Evolutionary conservation across 306 rosid genomes (phyloP).

Genomic region (Pyrus communis): DNA sequence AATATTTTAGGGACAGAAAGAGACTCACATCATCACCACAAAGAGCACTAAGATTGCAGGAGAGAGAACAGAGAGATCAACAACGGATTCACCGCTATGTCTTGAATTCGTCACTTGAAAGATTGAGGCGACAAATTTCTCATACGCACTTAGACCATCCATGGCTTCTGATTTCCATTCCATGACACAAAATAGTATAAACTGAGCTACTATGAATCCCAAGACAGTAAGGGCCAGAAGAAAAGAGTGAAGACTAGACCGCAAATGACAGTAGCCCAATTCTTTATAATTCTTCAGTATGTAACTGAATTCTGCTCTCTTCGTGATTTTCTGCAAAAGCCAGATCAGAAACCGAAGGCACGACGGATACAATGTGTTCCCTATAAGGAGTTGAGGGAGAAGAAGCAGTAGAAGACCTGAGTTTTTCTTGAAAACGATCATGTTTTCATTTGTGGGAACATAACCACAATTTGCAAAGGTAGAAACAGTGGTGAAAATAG

Average conservation of each 20-base stretch:
- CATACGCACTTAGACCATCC: constrained; percentile 46
- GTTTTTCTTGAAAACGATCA: constrained; percentile 63
- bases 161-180: constrained; percentile 54
- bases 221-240: constrained; percentile 31
- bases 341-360: constrained; percentile 37
- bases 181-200: constrained; percentile 40
- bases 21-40: constrained; percentile 59
- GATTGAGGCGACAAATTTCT: constrained; percentile 43
- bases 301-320: constrained; percentile 37
- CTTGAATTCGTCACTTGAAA: constrained; percentile 51
- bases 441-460: constrained; percentile 72
- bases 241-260: constrained; percentile 31
- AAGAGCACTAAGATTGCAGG: constrained; percentile 58
- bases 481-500: constrained; percentile 49
- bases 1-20: background rate
- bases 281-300: constrained; percentile 29
- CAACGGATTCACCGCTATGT: constrained; percentile 55
- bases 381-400: constrained; percentile 32
- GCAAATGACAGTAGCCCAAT: constrained; percentile 38
- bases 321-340: constrained; percentile 24
- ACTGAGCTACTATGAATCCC: constrained; percentile 34
- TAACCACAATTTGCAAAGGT: constrained; percentile 64
- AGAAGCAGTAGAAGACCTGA: constrained; percentile 56
- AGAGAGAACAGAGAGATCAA: constrained; percentile 58
- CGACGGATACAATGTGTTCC: constrained; percentile 55